Conservation (phyloP, 345 rosid species). For the Noccaea caerulescens region DNA sequence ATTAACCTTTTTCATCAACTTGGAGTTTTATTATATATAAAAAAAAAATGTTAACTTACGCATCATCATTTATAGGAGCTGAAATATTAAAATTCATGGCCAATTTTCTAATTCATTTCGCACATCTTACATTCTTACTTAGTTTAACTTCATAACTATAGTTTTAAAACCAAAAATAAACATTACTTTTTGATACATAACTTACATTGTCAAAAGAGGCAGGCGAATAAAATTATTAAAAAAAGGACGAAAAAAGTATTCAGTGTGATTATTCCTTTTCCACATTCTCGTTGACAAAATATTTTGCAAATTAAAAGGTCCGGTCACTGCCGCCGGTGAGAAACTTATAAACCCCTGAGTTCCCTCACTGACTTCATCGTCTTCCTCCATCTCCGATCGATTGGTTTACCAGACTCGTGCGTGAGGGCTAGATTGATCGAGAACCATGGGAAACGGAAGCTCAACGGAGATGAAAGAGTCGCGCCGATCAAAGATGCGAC, state of each 20-base stretch:
- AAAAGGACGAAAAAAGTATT: slow-evolving; percentile 10
- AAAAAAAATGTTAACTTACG: no score
- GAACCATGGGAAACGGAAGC: slow-evolving; percentile 43
- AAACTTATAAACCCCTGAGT: not conserved
- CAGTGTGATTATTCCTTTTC: not conserved
- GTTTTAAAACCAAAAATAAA: not conserved
- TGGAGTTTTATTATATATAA: not conserved
- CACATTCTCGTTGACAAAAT: not conserved
- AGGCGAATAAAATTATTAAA: not conserved
- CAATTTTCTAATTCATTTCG: not conserved
- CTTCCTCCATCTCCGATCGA: slow-evolving; percentile 20
- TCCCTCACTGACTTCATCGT: slow-evolving; percentile 16
- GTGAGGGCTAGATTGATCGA: not conserved
- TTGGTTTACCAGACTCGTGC: not conserved
- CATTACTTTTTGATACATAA: not conserved
- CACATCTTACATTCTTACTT: not conserved
- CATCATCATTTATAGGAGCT: no score
- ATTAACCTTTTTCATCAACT: not conserved
- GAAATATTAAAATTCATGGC: not conserved
- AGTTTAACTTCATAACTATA: not conserved
- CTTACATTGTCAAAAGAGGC: not conserved
- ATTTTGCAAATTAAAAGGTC: slow-evolving; percentile 6
- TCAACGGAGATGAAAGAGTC: slow-evolving; percentile 44
- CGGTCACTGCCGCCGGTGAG: slow-evolving; percentile 22
- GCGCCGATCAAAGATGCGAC: slow-evolving; percentile 51